These are phyloP conservation scores for Coemansia javaensis DNA, from an alignment of 192 early-diverging fungal genomes.

Conservation along the genomic window DNA sequence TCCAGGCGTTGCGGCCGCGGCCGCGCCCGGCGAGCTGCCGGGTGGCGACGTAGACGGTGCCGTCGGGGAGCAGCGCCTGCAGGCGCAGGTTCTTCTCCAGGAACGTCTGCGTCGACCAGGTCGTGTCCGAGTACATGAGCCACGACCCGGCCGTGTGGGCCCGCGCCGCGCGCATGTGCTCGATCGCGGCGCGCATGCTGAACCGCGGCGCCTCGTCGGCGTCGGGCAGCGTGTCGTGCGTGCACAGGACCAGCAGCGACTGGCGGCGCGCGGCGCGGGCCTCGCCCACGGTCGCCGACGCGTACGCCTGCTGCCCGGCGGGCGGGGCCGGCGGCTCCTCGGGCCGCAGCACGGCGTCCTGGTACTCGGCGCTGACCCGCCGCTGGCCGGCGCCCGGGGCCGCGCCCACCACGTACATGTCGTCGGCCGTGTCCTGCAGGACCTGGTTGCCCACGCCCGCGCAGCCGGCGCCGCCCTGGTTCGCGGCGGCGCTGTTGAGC, in stretches of 20 bases:
- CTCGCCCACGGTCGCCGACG: background rate
- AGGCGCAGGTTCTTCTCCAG: slow-evolving; percentile 83
- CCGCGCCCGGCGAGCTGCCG: slow-evolving; percentile 84
- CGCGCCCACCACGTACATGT: slow-evolving; percentile 39
- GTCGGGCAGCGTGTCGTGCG: slow-evolving; percentile 40
- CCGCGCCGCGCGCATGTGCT: slow-evolving; percentile 47
- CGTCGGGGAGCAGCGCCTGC: slow-evolving; percentile 62
- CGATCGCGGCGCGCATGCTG: slow-evolving; percentile 50
- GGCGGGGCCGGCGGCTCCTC: background rate
- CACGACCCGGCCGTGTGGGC: slow-evolving; percentile 61
- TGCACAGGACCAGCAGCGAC: slow-evolving; percentile 48
- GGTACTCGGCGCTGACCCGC: slow-evolving; percentile 23
- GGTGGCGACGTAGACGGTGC: slow-evolving; percentile 75
- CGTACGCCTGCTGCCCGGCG: background rate
- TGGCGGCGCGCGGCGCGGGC: slow-evolving; percentile 13
- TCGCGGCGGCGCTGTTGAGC: slow-evolving; percentile 16
- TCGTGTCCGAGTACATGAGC: slow-evolving; percentile 72
- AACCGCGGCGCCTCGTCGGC: slow-evolving; percentile 57
- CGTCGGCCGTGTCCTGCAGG: slow-evolving; percentile 25
- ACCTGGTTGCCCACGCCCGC: slow-evolving; percentile 18
- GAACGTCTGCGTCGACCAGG: slow-evolving; percentile 88
- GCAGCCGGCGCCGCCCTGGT: slow-evolving; percentile 4
- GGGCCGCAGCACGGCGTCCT: slow-evolving; percentile 17
- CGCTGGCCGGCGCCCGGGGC: slow-evolving; percentile 9
- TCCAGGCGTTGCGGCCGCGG: slow-evolving; percentile 91